Conservation (phyloP, 352 stramenopile species). For the Nothophytophthora sp. region DNA sequence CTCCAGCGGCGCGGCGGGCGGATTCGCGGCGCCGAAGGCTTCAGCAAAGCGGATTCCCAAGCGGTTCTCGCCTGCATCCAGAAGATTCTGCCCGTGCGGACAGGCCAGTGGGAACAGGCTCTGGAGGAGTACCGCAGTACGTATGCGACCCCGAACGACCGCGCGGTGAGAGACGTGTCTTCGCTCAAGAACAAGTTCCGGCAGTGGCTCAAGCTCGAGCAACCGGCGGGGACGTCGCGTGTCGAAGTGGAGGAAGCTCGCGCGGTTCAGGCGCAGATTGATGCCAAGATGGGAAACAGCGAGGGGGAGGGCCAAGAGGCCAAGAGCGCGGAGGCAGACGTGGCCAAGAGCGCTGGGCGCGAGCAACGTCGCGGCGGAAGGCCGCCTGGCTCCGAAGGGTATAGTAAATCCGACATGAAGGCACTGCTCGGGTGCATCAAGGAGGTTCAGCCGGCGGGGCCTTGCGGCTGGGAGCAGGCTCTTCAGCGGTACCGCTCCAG, state of each 20-base stretch:
- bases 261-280: constrained; percentile 20
- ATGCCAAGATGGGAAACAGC: constrained; percentile 6
- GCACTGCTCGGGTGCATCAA: constrained; percentile 27
- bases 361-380: constrained; percentile 20
- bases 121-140: constrained; percentile 26
- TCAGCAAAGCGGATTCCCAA: constrained; percentile 16
- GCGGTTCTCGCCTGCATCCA: constrained; percentile 20
- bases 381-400: constrained; percentile 33
- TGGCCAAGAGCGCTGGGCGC: background rate
- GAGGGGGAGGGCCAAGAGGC: background rate
- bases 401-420: constrained; percentile 20
- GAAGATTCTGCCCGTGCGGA: constrained; percentile 15
- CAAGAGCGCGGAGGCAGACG: background rate
- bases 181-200: constrained; percentile 38
- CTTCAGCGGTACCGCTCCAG: constrained; percentile 32
- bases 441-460: constrained; percentile 23
- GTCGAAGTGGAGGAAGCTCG: constrained; percentile 16
- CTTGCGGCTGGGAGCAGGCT: constrained; percentile 27
- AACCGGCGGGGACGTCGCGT: constrained; percentile 1
- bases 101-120: constrained; percentile 20
- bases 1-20: constrained; percentile 28
- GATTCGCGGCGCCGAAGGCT: constrained; percentile 26
- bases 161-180: constrained; percentile 17
- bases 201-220: constrained; percentile 23
- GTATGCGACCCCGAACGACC: constrained; percentile 20